Conservation (phyloP, 2,329 filamentous ascomycete species). For the Talaromyces rugulosus region DNA sequence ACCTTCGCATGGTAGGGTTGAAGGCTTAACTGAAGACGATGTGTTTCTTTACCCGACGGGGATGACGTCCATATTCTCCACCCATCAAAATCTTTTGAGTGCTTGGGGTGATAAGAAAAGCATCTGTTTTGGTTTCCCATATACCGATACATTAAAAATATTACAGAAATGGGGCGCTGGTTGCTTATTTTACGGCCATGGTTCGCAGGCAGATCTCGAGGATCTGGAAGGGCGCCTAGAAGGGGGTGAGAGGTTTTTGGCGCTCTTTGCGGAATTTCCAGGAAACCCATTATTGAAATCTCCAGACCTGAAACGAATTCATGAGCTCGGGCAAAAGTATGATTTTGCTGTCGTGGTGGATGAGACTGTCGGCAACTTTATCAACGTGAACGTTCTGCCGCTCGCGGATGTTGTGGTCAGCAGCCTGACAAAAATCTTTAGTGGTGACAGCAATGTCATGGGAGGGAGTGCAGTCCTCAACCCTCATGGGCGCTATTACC, state of each 20-base stretch:
- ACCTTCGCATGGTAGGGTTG: slow-evolving; percentile 30
- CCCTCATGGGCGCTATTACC: slow-evolving; percentile 66
- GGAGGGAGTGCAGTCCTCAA: slow-evolving; percentile 70
- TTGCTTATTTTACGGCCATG: slow-evolving; percentile 80
- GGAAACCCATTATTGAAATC: slow-evolving; percentile 84
- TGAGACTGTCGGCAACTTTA: slow-evolving; percentile 93
- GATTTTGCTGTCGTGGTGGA: slow-evolving; percentile 89
- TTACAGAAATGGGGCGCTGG: slow-evolving; percentile 91
- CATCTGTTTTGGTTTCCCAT: slow-evolving; percentile 94
- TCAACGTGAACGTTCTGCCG: slow-evolving; percentile 89
- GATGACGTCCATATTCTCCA: slow-evolving; percentile 93
- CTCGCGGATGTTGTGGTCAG: slow-evolving; percentile 89
- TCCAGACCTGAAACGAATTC: slow-evolving; percentile 79
- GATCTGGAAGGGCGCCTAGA: slow-evolving; percentile 71
- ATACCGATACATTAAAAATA: slow-evolving; percentile 94
- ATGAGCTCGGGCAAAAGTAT: slow-evolving; percentile 71
- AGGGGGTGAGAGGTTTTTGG: slow-evolving; percentile 71
- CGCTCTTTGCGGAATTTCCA: slow-evolving; percentile 91
- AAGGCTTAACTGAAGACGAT: slow-evolving; percentile 73
- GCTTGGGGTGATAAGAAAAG: slow-evolving; percentile 64
- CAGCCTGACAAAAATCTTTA: slow-evolving; percentile 95
- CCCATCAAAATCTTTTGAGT: slow-evolving; percentile 69
- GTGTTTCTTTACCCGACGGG: slow-evolving; percentile 85
- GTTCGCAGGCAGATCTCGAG: slow-evolving; percentile 72
- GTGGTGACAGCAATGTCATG: slow-evolving; percentile 97